phyloP scores from a whole-genome alignment of 2,329 filamentous ascomycete species.

The Pyrenophora graminea region DNA sequence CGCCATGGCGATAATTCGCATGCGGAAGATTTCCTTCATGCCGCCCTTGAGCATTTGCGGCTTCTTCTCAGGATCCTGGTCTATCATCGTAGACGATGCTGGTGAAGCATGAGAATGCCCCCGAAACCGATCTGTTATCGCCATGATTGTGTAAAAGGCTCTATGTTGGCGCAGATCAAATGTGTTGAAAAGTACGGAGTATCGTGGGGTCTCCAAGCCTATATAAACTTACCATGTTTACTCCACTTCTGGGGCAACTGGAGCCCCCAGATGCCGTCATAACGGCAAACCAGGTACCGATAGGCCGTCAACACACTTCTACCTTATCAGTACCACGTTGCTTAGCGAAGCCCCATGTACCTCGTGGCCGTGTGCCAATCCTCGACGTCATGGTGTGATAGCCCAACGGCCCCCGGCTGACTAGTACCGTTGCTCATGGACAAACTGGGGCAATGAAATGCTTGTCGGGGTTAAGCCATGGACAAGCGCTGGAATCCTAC shows the following conservation, averaged over 20 bases:
- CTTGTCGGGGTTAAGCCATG: constrained; percentile 9
- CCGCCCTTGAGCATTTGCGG: constrained; percentile 28
- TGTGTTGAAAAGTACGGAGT: background rate
- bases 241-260: constrained; percentile 2
- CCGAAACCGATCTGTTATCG: constrained; percentile 25
- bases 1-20: constrained; percentile 41
- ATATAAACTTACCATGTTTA: constrained; percentile 8
- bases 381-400: constrained; percentile 9
- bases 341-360: background rate
- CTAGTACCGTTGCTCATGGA: background rate
- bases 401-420: background rate
- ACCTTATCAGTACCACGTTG: background rate
- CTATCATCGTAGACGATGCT: constrained; percentile 26
- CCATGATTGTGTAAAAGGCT: constrained; percentile 18
- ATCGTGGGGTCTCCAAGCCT: constrained; percentile 4
- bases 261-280: constrained; percentile 12
- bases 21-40: constrained; percentile 36
- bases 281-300: background rate
- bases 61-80: constrained; percentile 35
- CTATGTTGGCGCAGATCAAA: background rate
- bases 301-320: background rate
- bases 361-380: background rate
- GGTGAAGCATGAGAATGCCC: constrained; percentile 22
- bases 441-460: constrained; percentile 5
- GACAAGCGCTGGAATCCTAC: constrained; percentile 1